These are phyloP conservation scores for Dryadomyces sulphureus DNA, from an alignment of 2,329 filamentous ascomycete species.

Conservation along the genomic window DNA sequence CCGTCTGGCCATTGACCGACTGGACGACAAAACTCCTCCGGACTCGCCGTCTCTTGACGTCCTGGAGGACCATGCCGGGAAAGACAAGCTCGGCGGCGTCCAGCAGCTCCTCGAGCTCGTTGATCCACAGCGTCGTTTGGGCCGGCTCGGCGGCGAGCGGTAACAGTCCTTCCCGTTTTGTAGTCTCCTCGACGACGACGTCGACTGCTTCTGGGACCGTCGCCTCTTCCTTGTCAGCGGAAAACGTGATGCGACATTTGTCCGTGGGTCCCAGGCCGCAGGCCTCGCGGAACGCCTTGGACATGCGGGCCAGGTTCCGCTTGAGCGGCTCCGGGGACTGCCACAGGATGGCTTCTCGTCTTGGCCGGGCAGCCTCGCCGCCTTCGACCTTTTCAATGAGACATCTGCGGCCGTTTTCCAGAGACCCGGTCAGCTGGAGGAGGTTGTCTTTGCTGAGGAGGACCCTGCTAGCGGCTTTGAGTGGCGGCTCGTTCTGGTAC, in stretches of 20 bases:
- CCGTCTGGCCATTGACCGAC: conserved; percentile 37
- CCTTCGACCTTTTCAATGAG: conserved; percentile 6
- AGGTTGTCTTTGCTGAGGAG: conserved; percentile 12
- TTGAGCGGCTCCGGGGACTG: conserved; percentile 9
- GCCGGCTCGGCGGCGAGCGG: conserved; percentile 14
- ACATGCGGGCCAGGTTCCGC: conserved; percentile 36
- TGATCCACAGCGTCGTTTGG: conserved; percentile 22
- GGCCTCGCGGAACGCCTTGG: conserved; percentile 56
- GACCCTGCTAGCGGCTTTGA: conserved; percentile 7
- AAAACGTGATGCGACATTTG: conserved; percentile 36
- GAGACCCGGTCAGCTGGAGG: conserved; percentile 9
- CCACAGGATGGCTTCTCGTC: conserved; percentile 10
- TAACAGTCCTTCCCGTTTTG: conserved; percentile 17
- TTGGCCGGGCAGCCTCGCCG: not conserved
- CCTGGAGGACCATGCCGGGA: conserved; percentile 56
- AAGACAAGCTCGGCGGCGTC: conserved; percentile 48
- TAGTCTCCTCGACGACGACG: conserved; percentile 46
- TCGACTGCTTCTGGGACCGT: conserved; percentile 38
- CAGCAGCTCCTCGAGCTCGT: conserved; percentile 17
- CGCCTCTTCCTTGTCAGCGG: conserved; percentile 25
- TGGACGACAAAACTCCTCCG: conserved; percentile 45
- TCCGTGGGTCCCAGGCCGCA: conserved; percentile 61
- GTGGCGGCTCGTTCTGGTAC: conserved; percentile 5
- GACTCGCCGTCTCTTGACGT: conserved; percentile 37
- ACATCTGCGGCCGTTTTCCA: conserved; percentile 11